Conservation (phyloP, 495 filamentous ascomycete species). For the Cairneyella variabilis region DNA sequence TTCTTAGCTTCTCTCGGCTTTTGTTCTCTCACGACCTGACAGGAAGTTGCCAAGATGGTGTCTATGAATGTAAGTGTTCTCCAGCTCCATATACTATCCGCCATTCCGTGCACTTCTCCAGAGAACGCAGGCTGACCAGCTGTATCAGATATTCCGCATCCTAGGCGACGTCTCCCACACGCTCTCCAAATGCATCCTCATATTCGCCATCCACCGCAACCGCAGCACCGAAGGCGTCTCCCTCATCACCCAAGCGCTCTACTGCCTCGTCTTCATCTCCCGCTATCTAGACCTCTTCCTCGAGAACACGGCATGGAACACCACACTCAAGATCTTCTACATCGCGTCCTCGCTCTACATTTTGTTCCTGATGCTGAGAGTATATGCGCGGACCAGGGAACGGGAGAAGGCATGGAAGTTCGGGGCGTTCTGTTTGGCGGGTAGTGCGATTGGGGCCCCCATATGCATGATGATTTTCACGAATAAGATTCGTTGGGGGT, state of each 20-base stretch:
- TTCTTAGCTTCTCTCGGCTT: not conserved
- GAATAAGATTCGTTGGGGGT: conserved; percentile 33
- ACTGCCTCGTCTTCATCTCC: conserved; percentile 77
- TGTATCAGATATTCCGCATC: conserved; percentile 67
- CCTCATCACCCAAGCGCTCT: conserved; percentile 89
- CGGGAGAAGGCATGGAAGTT: conserved; percentile 89
- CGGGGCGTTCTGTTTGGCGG: conserved; percentile 58
- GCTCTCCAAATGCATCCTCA: conserved; percentile 80
- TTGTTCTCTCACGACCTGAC: not conserved
- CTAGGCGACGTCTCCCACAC: conserved; percentile 80
- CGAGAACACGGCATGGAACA: conserved; percentile 52
- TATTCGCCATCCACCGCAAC: conserved; percentile 87
- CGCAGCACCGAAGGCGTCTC: conserved; percentile 89
- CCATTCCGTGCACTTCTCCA: too few relatives aligned
- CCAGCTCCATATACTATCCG: too few relatives aligned
- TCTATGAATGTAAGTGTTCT: conserved; percentile 11
- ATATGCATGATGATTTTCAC: conserved; percentile 63
- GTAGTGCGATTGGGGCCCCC: conserved; percentile 57
- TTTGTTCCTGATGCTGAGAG: conserved; percentile 77
- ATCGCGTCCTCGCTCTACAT: conserved; percentile 82
- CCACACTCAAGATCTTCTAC: conserved; percentile 82
- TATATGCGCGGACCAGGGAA: conserved; percentile 85
- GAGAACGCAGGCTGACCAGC: not conserved
- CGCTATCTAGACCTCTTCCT: conserved; percentile 82
- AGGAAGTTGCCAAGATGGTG: conserved; percentile 7